phyloP scores from a whole-genome alignment of 768 basidiomycete genomes.

The Termitomyces sp. region DNA sequence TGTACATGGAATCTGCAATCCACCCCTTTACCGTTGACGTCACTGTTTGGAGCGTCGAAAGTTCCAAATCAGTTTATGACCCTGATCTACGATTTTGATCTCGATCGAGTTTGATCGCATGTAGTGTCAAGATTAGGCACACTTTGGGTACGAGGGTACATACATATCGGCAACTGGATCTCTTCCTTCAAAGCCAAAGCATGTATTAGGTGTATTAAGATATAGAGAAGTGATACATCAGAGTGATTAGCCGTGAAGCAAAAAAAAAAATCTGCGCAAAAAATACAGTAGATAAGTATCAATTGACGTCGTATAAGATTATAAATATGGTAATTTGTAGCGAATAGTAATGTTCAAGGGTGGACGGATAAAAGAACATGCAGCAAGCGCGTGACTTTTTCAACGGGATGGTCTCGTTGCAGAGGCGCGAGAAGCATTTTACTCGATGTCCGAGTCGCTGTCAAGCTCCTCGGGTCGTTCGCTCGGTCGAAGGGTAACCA shows the following conservation, averaged over 20 bases:
- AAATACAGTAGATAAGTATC: conserved; percentile 11
- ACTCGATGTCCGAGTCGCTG: conserved; percentile 39
- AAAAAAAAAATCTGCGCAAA: background rate
- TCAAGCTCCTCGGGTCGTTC: conserved; percentile 33
- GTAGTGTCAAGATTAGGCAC: conserved; percentile 17
- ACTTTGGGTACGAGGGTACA: background rate
- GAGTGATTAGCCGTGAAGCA: conserved; percentile 4
- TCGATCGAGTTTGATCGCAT: conserved; percentile 17
- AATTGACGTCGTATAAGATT: background rate
- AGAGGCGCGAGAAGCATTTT: conserved; percentile 8
- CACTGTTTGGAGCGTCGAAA: conserved; percentile 9
- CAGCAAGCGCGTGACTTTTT: background rate
- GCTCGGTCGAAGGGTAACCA: conserved; percentile 41
- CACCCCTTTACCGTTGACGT: conserved; percentile 15
- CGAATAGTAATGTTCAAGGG: background rate
- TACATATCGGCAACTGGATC: conserved; percentile 15
- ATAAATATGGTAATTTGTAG: conserved; percentile 3
- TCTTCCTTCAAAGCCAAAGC: conserved; percentile 1
- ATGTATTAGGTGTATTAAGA: conserved; percentile 2
- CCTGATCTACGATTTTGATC: conserved; percentile 24
- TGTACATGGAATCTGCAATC: background rate
- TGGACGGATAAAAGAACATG: background rate
- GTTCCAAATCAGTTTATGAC: conserved; percentile 13
- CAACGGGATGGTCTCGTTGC: background rate
- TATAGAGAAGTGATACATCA: conserved; percentile 10